A percentile compares a stretch with the other conserved stretches of the same genome.
phyloP scores from a whole-genome alignment of 2,329 filamentous ascomycete genomes.

The Venturiaceae sp. region DNA sequence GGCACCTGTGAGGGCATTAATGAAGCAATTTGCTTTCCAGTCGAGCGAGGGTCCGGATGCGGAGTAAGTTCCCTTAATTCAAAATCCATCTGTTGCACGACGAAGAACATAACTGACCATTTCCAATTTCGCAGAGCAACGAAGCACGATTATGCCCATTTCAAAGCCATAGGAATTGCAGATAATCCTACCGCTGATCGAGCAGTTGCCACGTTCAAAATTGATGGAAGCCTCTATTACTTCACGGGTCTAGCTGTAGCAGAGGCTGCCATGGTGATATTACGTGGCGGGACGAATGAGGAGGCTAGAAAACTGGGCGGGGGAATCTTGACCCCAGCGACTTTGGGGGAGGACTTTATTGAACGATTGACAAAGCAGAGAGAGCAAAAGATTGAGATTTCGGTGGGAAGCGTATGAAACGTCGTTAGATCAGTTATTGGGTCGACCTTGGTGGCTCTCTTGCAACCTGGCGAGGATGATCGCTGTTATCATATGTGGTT shows the following conservation, averaged over 20 bases:
- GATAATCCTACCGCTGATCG: conserved; percentile 33
- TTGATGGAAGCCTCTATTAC: conserved; percentile 53
- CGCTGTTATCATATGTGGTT: too few species aligned
- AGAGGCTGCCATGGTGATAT: conserved; percentile 54
- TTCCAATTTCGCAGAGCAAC: too few species aligned
- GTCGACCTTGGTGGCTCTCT: too few species aligned
- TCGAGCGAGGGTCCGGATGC: conserved; percentile 40
- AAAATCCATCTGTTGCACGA: too few species aligned
- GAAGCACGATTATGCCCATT: conserved; percentile 54
- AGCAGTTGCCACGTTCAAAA: conserved; percentile 46
- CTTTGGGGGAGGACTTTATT: conserved; percentile 56
- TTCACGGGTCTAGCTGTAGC: conserved; percentile 55
- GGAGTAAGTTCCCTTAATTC: too few species aligned
- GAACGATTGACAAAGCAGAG: too few species aligned
- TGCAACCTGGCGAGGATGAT: too few species aligned
- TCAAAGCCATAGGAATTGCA: conserved; percentile 52
- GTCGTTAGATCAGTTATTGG: too few species aligned
- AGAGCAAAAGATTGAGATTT: too few species aligned
- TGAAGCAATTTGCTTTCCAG: conserved; percentile 36
- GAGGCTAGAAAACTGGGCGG: conserved; percentile 42
- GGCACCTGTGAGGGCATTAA: conserved; percentile 42
- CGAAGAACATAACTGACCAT: too few species aligned
- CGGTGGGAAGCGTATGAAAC: too few species aligned
- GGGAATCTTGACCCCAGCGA: conserved; percentile 63
- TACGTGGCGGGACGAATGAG: conserved; percentile 44